phyloP scores from a whole-genome alignment of 257 asterid genomes.

The Cinchona pubescens region DNA sequence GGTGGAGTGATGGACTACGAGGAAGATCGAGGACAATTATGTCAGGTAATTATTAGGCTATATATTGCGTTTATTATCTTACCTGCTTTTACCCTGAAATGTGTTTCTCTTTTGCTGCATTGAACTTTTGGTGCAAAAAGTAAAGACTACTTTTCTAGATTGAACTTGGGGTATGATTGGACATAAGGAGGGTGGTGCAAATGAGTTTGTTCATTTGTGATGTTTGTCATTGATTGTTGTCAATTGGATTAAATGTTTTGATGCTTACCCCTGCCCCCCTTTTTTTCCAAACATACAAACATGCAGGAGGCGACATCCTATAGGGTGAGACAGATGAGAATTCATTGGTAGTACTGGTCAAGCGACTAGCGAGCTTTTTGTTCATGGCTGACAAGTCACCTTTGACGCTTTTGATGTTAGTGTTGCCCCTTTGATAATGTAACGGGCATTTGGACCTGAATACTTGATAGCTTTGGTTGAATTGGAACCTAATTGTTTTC shows the following conservation, averaged over 20 bases:
- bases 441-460: slow-evolving; percentile 11
- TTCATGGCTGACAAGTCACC: slow-evolving; percentile 27
- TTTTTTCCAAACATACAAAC: too few relatives aligned
- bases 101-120: background rate
- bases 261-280: too few relatives aligned
- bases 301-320: slow-evolving; percentile 84
- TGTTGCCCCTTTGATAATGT: slow-evolving; percentile 21
- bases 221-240: background rate
- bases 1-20: slow-evolving; percentile 97
- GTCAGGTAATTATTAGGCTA: slow-evolving; percentile 58
- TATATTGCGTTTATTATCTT: background rate
- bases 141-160: background rate
- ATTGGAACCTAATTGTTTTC: slow-evolving; percentile 19
- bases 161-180: background rate
- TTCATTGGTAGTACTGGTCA: slow-evolving; percentile 32
- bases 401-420: slow-evolving; percentile 25
- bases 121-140: background rate
- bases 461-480: slow-evolving; percentile 15
- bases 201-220: background rate
- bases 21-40: slow-evolving; percentile 90
- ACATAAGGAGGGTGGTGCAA: background rate
- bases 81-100: background rate
- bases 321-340: slow-evolving; percentile 52
- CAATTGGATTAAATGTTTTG: background rate
- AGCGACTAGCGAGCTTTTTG: slow-evolving; percentile 33